Conservation (phyloP, 805 yeast species). For the Kregervanrija fluxuum region DNA sequence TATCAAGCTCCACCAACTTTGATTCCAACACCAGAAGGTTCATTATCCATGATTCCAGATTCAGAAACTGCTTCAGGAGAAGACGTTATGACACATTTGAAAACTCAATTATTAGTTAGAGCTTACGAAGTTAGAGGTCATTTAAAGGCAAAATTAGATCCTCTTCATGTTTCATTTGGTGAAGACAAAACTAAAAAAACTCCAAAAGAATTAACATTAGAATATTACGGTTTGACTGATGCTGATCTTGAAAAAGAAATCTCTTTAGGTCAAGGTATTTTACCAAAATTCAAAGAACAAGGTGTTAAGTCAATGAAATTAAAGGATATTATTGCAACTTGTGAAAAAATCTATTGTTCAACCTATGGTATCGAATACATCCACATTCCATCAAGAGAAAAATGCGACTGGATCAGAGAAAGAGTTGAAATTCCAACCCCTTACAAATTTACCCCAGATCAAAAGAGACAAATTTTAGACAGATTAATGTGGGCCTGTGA, state of each 20-base stretch:
- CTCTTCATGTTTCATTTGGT: conserved; percentile 86
- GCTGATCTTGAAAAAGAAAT: conserved; percentile 77
- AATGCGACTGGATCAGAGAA: conserved; percentile 98
- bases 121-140: conserved; percentile 99
- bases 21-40: conserved; percentile 76
- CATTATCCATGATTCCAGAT: conserved; percentile 52
- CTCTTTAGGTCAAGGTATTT: conserved; percentile 94
- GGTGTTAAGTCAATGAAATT: conserved; percentile 59
- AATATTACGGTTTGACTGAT: conserved; percentile 86
- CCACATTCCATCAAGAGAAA: conserved; percentile 90
- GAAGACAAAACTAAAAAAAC: conserved; percentile 41
- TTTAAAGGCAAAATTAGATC: conserved; percentile 90
- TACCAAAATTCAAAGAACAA: conserved; percentile 77
- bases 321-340: conserved; percentile 66
- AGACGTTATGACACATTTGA: conserved; percentile 80
- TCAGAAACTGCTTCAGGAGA: conserved; percentile 45
- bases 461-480: conserved; percentile 93
- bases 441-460: conserved; percentile 72
- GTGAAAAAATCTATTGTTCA: conserved; percentile 83
- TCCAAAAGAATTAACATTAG: conserved; percentile 87
- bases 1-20: conserved; percentile 89
- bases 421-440: conserved; percentile 91
- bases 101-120: conserved; percentile 92
- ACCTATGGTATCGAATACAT: conserved; percentile 91
- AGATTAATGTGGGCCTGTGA: conserved; percentile 95